These are phyloP conservation scores for Zymoseptoria tritici DNA, from an alignment of 2,329 filamentous ascomycete genomes.

Conservation along the genomic window DNA sequence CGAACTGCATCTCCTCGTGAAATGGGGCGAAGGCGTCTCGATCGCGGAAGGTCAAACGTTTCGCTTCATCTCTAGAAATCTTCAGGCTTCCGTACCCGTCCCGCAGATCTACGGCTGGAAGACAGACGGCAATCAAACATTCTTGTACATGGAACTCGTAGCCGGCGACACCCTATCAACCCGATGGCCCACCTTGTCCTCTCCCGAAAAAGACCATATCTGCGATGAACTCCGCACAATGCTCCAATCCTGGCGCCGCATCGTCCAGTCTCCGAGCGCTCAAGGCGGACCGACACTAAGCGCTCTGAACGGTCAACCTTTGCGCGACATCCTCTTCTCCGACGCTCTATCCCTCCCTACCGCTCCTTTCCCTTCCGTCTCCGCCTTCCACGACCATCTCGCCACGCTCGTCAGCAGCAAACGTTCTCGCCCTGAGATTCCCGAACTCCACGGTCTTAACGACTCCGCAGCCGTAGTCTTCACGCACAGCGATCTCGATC, in stretches of 20 bases:
- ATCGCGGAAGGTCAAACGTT: conserved; percentile 3
- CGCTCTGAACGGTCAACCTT: not conserved
- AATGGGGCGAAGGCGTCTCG: conserved; percentile 1
- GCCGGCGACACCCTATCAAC: not conserved
- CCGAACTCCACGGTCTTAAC: not conserved
- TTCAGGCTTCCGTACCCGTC: not conserved
- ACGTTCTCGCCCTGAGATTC: not conserved
- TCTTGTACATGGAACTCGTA: conserved; percentile 2
- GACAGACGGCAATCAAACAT: not conserved
- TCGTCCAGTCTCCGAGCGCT: not conserved
- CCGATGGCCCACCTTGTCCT: not conserved
- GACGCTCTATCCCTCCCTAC: not conserved
- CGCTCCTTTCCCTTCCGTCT: not conserved
- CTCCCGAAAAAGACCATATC: not conserved
- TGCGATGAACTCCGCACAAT: not conserved
- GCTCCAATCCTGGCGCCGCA: not conserved
- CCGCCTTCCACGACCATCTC: conserved; percentile 1
- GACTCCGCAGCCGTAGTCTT: conserved; percentile 22
- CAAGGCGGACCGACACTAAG: not conserved
- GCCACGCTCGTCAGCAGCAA: not conserved
- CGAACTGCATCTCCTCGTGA: not conserved
- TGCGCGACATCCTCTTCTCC: conserved; percentile 1
- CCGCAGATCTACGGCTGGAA: conserved; percentile 2
- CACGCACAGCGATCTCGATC: conserved; percentile 45
- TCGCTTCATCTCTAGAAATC: not conserved